Conservation (phyloP, 2,329 filamentous ascomycete genomes). For the Diaporthe sp. region DNA sequence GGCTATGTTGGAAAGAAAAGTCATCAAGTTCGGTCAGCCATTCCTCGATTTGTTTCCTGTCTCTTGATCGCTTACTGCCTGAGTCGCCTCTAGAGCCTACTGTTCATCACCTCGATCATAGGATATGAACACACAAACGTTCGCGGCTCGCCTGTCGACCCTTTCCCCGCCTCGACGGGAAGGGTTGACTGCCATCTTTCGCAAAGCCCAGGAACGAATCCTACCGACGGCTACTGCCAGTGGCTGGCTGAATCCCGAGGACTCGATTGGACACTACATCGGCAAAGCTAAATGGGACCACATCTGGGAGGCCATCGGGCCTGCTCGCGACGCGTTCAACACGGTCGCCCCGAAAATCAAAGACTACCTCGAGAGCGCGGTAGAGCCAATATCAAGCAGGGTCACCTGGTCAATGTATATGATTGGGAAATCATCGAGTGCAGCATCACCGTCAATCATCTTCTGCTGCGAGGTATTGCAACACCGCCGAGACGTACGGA, state of each 20-base stretch:
- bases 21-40: neutral
- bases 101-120: neutral
- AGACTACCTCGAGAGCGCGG: neutral
- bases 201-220: neutral
- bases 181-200: neutral
- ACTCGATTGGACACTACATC: constrained; percentile 12
- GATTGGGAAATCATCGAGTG: neutral
- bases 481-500: neutral
- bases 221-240: neutral
- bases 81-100: no score
- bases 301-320: constrained; percentile 29
- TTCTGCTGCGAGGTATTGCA: constrained; percentile 21
- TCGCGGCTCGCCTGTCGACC: neutral
- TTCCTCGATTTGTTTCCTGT: no score
- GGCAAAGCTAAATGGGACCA: neutral
- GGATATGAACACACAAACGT: neutral
- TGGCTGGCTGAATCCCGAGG: constrained; percentile 19
- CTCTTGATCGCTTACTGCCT: no score
- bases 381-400: constrained; percentile 18
- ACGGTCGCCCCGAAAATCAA: constrained; percentile 9
- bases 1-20: neutral
- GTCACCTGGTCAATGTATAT: constrained; percentile 35
- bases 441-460: constrained; percentile 20
- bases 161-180: neutral
- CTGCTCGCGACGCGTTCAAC: constrained; percentile 15